phyloP scores from a whole-genome alignment of 2,329 filamentous ascomycete genomes.

The Pseudogymnoascus sp. region DNA sequence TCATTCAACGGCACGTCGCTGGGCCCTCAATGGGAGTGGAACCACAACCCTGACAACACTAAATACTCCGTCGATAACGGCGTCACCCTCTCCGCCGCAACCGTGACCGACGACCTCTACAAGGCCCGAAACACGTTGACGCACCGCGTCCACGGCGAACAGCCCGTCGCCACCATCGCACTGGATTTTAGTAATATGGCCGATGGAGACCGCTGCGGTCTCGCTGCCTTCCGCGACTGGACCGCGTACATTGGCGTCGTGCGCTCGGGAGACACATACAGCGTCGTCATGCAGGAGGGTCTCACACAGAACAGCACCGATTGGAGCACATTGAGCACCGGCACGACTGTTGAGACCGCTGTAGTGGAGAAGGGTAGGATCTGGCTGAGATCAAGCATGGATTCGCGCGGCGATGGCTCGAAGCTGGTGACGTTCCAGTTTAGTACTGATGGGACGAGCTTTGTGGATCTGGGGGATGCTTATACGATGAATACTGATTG shows the following conservation, averaged over 20 bases:
- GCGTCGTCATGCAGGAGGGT: slow-evolving; percentile 24
- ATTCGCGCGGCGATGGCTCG: slow-evolving; percentile 27
- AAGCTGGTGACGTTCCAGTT: slow-evolving; percentile 33
- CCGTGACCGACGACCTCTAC: slow-evolving; percentile 43
- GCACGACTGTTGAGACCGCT: slow-evolving; percentile 21
- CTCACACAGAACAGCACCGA: slow-evolving; percentile 21
- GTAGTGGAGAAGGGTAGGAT: slow-evolving; percentile 21
- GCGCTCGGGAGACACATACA: slow-evolving; percentile 27
- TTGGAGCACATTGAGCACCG: slow-evolving; percentile 29
- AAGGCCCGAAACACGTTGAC: slow-evolving; percentile 40
- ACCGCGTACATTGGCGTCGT: slow-evolving; percentile 45
- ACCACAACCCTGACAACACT: slow-evolving; percentile 48
- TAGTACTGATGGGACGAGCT: slow-evolving; percentile 35
- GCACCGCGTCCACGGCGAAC: slow-evolving; percentile 38
- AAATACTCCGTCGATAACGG: slow-evolving; percentile 38
- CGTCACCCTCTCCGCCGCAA: slow-evolving; percentile 40
- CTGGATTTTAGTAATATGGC: slow-evolving; percentile 41
- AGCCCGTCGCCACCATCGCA: slow-evolving; percentile 39
- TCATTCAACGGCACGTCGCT: slow-evolving; percentile 37
- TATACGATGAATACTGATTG: slow-evolving; percentile 35
- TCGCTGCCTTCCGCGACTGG: slow-evolving; percentile 45
- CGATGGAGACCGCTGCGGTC: slow-evolving; percentile 43
- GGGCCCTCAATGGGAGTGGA: slow-evolving; percentile 48
- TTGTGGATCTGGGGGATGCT: slow-evolving; percentile 27
- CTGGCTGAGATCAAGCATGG: slow-evolving; percentile 31